phyloP scores from a whole-genome alignment of 176 grass and related monocot genomes.

The Ensete glaucum region DNA sequence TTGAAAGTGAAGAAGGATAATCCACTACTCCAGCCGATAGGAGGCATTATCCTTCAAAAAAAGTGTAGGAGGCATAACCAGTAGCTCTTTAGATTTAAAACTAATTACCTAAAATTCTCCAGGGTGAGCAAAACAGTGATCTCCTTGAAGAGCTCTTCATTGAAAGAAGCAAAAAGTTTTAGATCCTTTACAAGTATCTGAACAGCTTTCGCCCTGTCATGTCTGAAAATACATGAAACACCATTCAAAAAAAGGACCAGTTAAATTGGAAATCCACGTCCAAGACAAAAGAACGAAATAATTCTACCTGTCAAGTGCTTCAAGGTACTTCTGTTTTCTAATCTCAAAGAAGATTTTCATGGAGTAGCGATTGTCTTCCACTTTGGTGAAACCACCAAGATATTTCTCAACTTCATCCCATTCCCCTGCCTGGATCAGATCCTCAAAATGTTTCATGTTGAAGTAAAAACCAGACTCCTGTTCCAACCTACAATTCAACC shows the following conservation, averaged over 20 bases:
- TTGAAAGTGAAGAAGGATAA: slow-evolving; percentile 9
- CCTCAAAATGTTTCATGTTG: slow-evolving; percentile 43
- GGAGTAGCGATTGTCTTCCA: slow-evolving; percentile 30
- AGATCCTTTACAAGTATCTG: slow-evolving; percentile 21
- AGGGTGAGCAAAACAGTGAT: slow-evolving; percentile 17
- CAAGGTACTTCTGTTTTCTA: slow-evolving; percentile 38
- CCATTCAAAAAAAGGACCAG: neutral
- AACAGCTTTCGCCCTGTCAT: slow-evolving; percentile 23
- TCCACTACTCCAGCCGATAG: neutral
- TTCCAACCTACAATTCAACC: slow-evolving; percentile 26
- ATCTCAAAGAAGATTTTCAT: slow-evolving; percentile 50
- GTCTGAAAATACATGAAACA: neutral
- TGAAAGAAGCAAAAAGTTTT: slow-evolving; percentile 23
- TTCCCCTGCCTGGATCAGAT: slow-evolving; percentile 35
- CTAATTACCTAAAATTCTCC: slow-evolving; percentile 19
- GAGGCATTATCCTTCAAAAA: too few relatives aligned
- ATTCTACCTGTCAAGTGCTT: slow-evolving; percentile 35
- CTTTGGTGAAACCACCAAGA: slow-evolving; percentile 36
- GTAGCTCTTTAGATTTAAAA: neutral
- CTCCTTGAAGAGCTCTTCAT: slow-evolving; percentile 25
- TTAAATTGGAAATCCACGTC: neutral
- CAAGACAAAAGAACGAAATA: neutral
- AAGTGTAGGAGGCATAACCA: neutral
- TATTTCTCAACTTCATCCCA: slow-evolving; percentile 43
- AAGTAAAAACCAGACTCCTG: slow-evolving; percentile 42